These are phyloP conservation scores for Pythium pyrilobum DNA, from an alignment of 352 stramenopile species.

Conservation along the genomic window DNA sequence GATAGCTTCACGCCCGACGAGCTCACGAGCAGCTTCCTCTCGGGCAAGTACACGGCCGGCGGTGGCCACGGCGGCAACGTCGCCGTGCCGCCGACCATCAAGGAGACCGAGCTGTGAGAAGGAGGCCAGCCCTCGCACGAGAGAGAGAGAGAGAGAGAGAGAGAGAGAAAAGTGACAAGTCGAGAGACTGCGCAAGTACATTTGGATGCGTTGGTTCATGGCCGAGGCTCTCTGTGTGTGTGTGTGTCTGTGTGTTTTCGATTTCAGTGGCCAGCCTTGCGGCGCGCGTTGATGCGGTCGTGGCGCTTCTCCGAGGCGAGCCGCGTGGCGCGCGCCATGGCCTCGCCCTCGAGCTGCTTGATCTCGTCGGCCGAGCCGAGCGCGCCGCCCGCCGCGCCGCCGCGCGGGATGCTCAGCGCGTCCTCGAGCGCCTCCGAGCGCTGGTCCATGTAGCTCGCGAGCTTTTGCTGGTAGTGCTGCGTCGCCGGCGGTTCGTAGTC, in stretches of 20 bases:
- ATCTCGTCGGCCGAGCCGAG: constrained; percentile 32
- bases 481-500: constrained; percentile 56
- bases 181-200: no score
- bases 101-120: constrained; percentile 74
- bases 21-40: constrained; percentile 46
- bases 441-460: constrained; percentile 68
- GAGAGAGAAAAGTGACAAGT: neutral
- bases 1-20: constrained; percentile 41
- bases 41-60: constrained; percentile 28
- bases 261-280: constrained; percentile 40
- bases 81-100: constrained; percentile 27
- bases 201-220: no score
- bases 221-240: no score
- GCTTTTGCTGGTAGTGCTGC: constrained; percentile 71
- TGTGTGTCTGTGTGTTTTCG: no score
- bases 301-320: constrained; percentile 73
- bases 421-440: constrained; percentile 62
- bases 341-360: constrained; percentile 60
- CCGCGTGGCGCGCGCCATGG: constrained; percentile 50
- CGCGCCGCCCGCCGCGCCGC: constrained; percentile 19
- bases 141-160: neutral
- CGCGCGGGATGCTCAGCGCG: constrained; percentile 63
- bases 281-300: constrained; percentile 69
- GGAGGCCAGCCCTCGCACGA: neutral
- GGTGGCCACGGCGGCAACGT: neutral